Conservation (phyloP, 768 basidiomycete genomes). For the Fomitopsis pulvina region DNA sequence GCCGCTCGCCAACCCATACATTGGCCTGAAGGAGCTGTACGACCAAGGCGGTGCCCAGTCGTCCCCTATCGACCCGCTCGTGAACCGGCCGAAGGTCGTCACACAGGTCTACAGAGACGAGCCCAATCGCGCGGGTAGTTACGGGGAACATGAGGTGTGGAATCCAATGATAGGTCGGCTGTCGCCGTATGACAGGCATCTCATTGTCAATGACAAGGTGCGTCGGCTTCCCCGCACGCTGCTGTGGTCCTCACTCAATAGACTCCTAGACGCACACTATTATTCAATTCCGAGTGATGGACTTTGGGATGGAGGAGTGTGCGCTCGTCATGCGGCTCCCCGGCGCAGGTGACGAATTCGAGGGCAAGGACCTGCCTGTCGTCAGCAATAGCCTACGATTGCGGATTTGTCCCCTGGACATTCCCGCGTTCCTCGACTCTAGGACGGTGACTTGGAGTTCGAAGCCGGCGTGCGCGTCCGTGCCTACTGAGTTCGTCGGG, state of each 20-base stretch:
- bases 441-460: slow-evolving; percentile 12
- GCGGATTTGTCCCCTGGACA: slow-evolving; percentile 13
- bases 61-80: slow-evolving; percentile 13
- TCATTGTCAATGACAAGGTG: slow-evolving; percentile 13
- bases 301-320: slow-evolving; percentile 23
- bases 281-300: slow-evolving; percentile 19
- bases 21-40: slow-evolving; percentile 21
- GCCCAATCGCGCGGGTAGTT: slow-evolving; percentile 13
- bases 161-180: slow-evolving; percentile 12
- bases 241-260: neutral
- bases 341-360: slow-evolving; percentile 9
- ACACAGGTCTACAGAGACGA: slow-evolving; percentile 15
- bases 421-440: slow-evolving; percentile 13
- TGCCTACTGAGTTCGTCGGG: slow-evolving; percentile 10
- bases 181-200: slow-evolving; percentile 15
- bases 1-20: slow-evolving; percentile 16
- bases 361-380: slow-evolving; percentile 5
- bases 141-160: slow-evolving; percentile 15
- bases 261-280: slow-evolving; percentile 13
- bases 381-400: slow-evolving; percentile 6
- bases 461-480: slow-evolving; percentile 5
- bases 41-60: slow-evolving; percentile 10
- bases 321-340: slow-evolving; percentile 19
- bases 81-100: slow-evolving; percentile 14
- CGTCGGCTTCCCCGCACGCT: neutral